Percentiles rank a stretch among this genome's conserved stretches.
Conservation (phyloP, 2,329 filamentous ascomycete genomes). For the Cladosporium velox region DNA sequence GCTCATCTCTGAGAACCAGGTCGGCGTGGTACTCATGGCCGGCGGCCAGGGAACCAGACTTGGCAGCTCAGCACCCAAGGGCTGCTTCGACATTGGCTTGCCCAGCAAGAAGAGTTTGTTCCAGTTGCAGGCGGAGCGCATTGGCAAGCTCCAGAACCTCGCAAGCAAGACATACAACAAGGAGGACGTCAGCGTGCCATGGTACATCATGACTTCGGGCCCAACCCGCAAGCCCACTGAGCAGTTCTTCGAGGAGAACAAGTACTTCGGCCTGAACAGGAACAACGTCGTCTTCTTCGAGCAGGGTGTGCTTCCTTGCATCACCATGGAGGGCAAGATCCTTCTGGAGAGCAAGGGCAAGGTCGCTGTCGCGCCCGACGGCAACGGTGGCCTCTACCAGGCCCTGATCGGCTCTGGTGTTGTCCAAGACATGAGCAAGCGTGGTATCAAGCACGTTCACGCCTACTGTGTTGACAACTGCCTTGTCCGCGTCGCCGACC, state of each 20-base stretch:
- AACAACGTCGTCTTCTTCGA: constrained; percentile 92
- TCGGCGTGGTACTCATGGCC: constrained; percentile 91
- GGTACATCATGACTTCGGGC: constrained; percentile 99
- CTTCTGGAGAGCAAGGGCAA: constrained; percentile 86
- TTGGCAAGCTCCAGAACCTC: constrained; percentile 79
- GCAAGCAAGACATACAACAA: constrained; percentile 70
- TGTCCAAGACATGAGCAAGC: constrained; percentile 81
- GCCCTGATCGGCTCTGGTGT: constrained; percentile 80
- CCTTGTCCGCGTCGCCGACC: constrained; percentile 97
- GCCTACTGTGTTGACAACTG: constrained; percentile 99
- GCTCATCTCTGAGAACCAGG: constrained; percentile 67
- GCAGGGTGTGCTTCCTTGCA: constrained; percentile 94
- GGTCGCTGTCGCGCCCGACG: constrained; percentile 92
- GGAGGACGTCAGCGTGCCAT: constrained; percentile 71
- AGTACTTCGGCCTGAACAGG: constrained; percentile 84
- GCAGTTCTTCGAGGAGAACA: constrained; percentile 84
- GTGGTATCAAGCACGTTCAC: constrained; percentile 92
- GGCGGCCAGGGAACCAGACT: constrained; percentile 94
- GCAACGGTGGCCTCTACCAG: constrained; percentile 95
- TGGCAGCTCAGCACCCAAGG: constrained; percentile 93
- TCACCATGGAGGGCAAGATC: constrained; percentile 97
- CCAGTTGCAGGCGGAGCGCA: constrained; percentile 95
- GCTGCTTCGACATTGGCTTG: constrained; percentile 94
- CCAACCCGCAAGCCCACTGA: constrained; percentile 91
- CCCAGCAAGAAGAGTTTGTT: constrained; percentile 93